Percentiles rank a stretch among this genome's conserved stretches.
phyloP scores from a whole-genome alignment of 371 early-diverging fungal species.

The Haplosporangium sp. region DNA sequence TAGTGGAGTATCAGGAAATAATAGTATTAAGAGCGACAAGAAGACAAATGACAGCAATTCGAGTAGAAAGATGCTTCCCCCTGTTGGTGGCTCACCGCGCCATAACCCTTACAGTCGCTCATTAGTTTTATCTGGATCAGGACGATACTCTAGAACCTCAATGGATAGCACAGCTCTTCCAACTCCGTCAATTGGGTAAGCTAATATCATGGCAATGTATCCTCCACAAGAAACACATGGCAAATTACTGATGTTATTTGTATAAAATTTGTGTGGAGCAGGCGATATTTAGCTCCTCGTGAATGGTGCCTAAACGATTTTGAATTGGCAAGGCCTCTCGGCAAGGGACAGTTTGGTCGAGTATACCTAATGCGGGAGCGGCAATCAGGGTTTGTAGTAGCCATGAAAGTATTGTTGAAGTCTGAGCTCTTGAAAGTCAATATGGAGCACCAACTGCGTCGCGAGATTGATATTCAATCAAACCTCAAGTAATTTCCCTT shows the following conservation, averaged over 20 bases:
- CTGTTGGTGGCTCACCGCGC: conserved; percentile 33
- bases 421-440: conserved; percentile 78
- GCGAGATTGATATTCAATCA: conserved; percentile 98
- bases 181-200: conserved; percentile 17
- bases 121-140: conserved; percentile 18
- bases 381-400: conserved; percentile 84
- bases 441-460: conserved; percentile 88
- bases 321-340: conserved; percentile 94
- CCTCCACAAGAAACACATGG: too few relatives aligned
- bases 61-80: conserved; percentile 41
- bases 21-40: conserved; percentile 3
- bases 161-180: neutral
- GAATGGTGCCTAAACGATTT: conserved; percentile 94
- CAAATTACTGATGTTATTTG: neutral
- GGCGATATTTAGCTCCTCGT: conserved; percentile 21
- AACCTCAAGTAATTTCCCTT: conserved; percentile 78
- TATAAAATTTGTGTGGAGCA: conserved; percentile 3
- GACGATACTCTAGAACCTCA: conserved; percentile 10
- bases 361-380: conserved; percentile 97
- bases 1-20: conserved; percentile 2
- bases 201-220: neutral
- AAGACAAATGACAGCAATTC: conserved; percentile 2
- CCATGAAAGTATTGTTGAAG: conserved; percentile 95
- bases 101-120: conserved; percentile 39
- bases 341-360: conserved; percentile 98